These are phyloP conservation scores for Yarrowia divulgata DNA, from an alignment of 805 yeast species.

Conservation along the genomic window DNA sequence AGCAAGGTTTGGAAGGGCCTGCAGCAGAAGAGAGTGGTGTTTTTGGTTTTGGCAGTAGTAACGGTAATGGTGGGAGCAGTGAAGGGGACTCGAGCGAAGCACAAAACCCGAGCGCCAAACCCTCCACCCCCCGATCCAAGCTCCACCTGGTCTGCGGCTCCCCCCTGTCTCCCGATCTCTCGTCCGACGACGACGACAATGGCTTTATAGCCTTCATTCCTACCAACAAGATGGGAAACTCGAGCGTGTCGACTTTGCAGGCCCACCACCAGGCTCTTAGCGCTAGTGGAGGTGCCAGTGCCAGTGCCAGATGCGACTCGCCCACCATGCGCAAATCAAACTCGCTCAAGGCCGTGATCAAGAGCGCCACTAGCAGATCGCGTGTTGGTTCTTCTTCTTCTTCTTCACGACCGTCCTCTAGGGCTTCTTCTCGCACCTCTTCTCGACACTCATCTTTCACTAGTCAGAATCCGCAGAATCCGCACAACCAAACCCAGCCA, in stretches of 20 bases:
- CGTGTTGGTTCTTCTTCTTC: neutral
- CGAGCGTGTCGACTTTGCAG: constrained; percentile 24
- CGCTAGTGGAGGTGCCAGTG: neutral
- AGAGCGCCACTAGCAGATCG: neutral
- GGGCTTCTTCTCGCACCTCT: no score
- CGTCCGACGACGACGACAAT: constrained; percentile 30
- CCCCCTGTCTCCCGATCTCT: constrained; percentile 21
- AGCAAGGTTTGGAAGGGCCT: constrained; percentile 6
- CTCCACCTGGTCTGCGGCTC: constrained; percentile 10
- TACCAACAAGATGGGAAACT: constrained; percentile 30
- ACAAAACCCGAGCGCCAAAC: no score
- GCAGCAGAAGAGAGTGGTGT: neutral
- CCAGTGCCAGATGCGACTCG: no score
- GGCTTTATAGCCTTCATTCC: constrained; percentile 42
- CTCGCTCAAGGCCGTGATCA: constrained; percentile 1
- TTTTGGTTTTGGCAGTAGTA: no score
- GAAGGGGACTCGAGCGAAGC: no score
- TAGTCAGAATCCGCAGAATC: no score
- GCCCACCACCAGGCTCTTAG: neutral
- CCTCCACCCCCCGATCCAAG: constrained; percentile 16
- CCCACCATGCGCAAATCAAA: neutral
- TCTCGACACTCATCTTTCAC: neutral
- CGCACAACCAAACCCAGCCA: no score
- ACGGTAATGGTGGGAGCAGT: no score
- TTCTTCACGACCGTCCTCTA: no score